A percentile compares a stretch with the other conserved stretches of the same genome.
Evolutionary conservation across 2,329 filamentous ascomycete species (phyloP).

Genomic region (Purpureocillium lavendulum): DNA sequence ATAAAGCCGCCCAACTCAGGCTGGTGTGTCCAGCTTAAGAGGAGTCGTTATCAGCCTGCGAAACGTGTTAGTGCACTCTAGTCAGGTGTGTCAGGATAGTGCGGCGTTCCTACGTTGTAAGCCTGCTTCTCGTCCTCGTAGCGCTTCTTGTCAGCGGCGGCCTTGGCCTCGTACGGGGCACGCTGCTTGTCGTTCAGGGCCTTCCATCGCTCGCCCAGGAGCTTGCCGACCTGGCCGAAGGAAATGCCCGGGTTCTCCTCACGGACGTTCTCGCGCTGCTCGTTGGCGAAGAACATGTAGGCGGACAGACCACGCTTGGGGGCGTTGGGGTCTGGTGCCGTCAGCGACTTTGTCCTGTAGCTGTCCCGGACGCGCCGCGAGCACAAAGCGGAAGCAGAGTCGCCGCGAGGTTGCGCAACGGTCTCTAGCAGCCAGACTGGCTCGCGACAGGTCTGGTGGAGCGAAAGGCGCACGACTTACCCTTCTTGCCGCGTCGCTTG

Average conservation of each 20-base stretch:
- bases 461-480: constrained; percentile 29
- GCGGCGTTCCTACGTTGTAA: constrained; percentile 62
- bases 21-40: constrained; percentile 17
- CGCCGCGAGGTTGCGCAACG: too few species aligned
- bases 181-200: constrained; percentile 88
- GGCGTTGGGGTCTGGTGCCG: constrained; percentile 74
- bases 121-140: constrained; percentile 97
- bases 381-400: background rate
- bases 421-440: too few species aligned
- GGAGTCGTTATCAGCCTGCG: constrained; percentile 50
- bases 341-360: background rate
- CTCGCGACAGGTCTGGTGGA: background rate
- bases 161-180: constrained; percentile 91
- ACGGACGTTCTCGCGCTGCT: constrained; percentile 95
- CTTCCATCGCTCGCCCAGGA: constrained; percentile 99
- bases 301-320: constrained; percentile 98
- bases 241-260: constrained; percentile 97
- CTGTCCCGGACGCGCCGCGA: too few species aligned
- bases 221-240: constrained; percentile 98
- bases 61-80: constrained; percentile 17
- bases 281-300: constrained; percentile 99
- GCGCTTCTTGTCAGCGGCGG: constrained; percentile 94
- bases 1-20: constrained; percentile 7
- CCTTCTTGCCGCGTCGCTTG: constrained; percentile 53
- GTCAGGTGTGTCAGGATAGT: constrained; percentile 5